Conservation (phyloP, 1,139 yeast genomes). For the Debaryomycetaceae sp. region DNA sequence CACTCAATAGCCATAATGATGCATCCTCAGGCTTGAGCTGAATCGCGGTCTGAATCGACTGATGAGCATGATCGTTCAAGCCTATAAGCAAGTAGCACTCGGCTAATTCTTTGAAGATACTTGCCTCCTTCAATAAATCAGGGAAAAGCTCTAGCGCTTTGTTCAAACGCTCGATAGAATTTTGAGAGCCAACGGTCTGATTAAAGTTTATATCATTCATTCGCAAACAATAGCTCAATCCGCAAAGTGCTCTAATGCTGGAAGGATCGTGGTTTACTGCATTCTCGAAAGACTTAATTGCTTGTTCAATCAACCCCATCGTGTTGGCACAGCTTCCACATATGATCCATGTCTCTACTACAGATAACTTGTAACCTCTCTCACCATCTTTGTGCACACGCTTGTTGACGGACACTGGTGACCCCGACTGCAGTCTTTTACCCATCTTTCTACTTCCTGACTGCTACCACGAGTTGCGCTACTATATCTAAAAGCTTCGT, state of each 20-base stretch:
- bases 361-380: constrained; percentile 18
- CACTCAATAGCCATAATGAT: constrained; percentile 43
- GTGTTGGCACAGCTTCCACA: constrained; percentile 51
- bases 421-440: not conserved
- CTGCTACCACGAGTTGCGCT: not conserved
- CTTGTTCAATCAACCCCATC: constrained; percentile 37
- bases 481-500: not conserved
- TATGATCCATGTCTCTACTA: constrained; percentile 47
- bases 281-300: constrained; percentile 44
- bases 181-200: constrained; percentile 40
- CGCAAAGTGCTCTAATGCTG: constrained; percentile 38
- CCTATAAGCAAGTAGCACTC: constrained; percentile 48
- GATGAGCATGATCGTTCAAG: constrained; percentile 51
- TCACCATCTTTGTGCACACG: constrained; percentile 1
- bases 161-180: constrained; percentile 41
- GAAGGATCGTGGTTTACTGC: constrained; percentile 46
- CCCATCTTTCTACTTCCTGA: not conserved
- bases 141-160: constrained; percentile 34
- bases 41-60: constrained; percentile 45
- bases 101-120: constrained; percentile 45
- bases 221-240: constrained; percentile 39
- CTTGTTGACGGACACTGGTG: not conserved
- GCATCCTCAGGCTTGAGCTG: constrained; percentile 42
- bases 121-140: constrained; percentile 29
- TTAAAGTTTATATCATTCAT: constrained; percentile 32